Base-by-base conservation (phyloP, 2,329 filamentous ascomycete genomes). In the Grosmannia penicillata region DNA sequence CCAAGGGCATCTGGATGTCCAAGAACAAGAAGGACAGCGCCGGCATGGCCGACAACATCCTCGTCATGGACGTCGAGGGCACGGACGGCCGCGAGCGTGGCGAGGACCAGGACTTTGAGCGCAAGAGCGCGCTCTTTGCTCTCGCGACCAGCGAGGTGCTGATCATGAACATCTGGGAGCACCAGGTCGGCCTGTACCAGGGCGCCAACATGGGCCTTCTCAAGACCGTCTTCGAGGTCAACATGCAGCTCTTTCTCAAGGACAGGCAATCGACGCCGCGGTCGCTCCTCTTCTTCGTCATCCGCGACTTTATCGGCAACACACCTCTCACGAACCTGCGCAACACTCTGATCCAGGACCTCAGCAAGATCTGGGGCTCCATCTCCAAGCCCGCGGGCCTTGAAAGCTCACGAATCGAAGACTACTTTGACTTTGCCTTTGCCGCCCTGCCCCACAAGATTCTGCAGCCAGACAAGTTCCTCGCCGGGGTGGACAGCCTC, bases 1-100 rank as follows among this genome's bases (percentile, higher is more conserved):
- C 91, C 32, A 98, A 96, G 67, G 91, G 91, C 55, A 98, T 98
- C 56, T 98, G 91, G 91, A 81, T 98, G 80, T 93, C 87, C 47
- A 93, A 94, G 66, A 96, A 96, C 62, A 94, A 93, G 66, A 68
- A 70, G 48, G 59, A 63, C 47, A 61, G 58, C 35, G 61, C 62
- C 47, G 66, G 66, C 47, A 95, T 96, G 86, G 87, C 89, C 39
- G 85, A 94, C 52, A 98, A 98, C 59, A 95, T 98, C 51, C 67
- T 98, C 45, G 91, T 98, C 50, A 98, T 98, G 91, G 91, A 98
- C 55, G 91, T 98, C 31, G 91, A 98, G 60, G 91, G 91, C 48
- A 96, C 91, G 10, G 91, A 98, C 57, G 91, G 91, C 37, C 77
- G 91, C 49, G 91, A 98, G 64, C 74, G 91, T 48, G 91, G 91